Evolutionary conservation across 306 rosid species (phyloP), one percentile per base, ranked within the genome.

Genomic region (Vigna unguiculata): DNA sequence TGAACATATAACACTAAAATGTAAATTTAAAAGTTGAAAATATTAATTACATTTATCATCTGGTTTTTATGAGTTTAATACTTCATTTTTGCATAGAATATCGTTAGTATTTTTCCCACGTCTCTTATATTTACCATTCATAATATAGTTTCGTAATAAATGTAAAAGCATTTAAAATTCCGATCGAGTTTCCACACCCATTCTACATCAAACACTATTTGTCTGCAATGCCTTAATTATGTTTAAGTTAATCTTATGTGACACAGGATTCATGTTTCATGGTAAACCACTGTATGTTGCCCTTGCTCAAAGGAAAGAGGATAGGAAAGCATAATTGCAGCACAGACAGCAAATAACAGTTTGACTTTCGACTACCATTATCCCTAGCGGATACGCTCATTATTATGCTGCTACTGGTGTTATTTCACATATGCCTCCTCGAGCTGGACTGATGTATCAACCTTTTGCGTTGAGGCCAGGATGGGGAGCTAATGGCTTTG

Each of bases 261-360:
- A 66, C 55, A 67, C 88, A 93, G 97, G 97, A 65, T 79, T 72
- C 78, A 90, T 91, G 96, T 85, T 93, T 78, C 94, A 90, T 74
- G 76, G 87, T 36, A 93, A 93, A 88, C 97, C 97, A 51, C 78
- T 93, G 41, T 91, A 90, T 78, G 96, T 90, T 74, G 90, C 96
- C 59, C 85, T 88, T 46, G 98, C 98, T 83, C 97, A 93, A 76
- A 88, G 86, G 86, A 93, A 91, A 83, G 96, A 87, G 86, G 98
- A 91, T 43, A 91, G 98, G 80, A 89, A 87, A 71, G 88, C 81
- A 66, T 93, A 87, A 69, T 65, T 91, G 82, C 92, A 91, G 85
- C 81, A 87, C 52, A 88, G 93, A 30, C 98, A 88, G 73, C 87
- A 82, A 59, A 40, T 82, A 72, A 77, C 79, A 53, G 97, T 83